Evolutionary conservation across 1,284 basidiomycete genomes (phyloP), one percentile per base, ranked within the genome.

Genomic region (Bondarzewia mesenterica): DNA sequence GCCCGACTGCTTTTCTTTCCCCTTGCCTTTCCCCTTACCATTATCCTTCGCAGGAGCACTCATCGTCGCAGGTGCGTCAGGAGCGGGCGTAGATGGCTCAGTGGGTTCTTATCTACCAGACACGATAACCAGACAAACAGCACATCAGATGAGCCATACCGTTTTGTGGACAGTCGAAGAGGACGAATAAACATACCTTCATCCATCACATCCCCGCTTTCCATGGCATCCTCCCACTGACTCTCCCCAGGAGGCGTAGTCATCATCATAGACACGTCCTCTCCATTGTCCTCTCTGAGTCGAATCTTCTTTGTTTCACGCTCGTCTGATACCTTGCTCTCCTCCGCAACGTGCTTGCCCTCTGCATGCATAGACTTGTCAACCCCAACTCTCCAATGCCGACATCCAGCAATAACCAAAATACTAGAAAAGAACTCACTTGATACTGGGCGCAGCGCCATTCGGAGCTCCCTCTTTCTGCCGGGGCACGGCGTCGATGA

Each of bases 401-500:
- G 20, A 40, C 22, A 20, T 14, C 21, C 25, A 40, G 22, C 18
- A 40, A 12, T 10, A 32, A 32, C 29, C 4, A 32, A 32, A 32
- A 10, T 32, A 32, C 29, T 32, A 32, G 29, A n/a, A n/a, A n/a
- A 4, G 4, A 5, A n/a, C 29, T 12, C 29, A 32, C 10, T n/a
- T 12, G 10, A n/a, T 4, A 32, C 29, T 32, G 12, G n/a, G 12
- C 29, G 10, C 29, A n/a, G 29, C 1, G 29, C 10, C 29, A n/a
- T 40, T 40, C 38, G n/a, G 3, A 16, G 10, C 4, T 4, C 44
- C 40, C 20, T 12, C 35, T 47, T 52, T 61, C 50, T 68, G 78
- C 59, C 93, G 80, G 29, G 99, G 69, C 0, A 97, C 86, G 15
- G 93, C 91, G 22, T 99, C 85, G 60, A 97, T 99, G 71, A 99